Conservation (phyloP, 768 basidiomycete genomes). For the Pisolithus microcarpus region DNA sequence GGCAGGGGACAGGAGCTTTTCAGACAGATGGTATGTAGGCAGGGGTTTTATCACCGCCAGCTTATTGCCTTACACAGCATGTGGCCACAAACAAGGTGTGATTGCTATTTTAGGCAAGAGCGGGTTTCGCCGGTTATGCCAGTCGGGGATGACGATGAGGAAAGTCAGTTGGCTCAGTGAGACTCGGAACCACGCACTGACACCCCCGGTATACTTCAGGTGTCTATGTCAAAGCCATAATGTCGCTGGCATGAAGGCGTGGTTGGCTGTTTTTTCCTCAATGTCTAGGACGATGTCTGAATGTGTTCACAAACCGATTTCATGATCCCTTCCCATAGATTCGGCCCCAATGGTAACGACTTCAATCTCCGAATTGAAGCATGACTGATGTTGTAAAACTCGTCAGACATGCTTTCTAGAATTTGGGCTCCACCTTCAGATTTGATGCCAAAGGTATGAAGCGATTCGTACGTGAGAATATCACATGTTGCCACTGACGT, state of each 20-base stretch:
- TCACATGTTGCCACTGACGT: neutral
- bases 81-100: neutral
- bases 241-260: no score
- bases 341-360: neutral
- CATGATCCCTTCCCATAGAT: neutral
- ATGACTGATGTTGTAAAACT: neutral
- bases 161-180: no score
- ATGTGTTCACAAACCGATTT: neutral
- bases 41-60: neutral
- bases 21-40: neutral
- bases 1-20: neutral
- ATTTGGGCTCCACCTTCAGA: constrained; percentile 1
- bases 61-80: no score
- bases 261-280: no score
- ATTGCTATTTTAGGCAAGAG: neutral
- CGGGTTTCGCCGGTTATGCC: neutral
- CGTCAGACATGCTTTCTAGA: neutral
- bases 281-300: no score
- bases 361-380: neutral
- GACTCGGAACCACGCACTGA: neutral
- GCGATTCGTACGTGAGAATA: neutral
- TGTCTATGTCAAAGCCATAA: neutral
- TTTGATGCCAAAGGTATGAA: neutral
- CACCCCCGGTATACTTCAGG: neutral
- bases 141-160: no score